These are phyloP conservation scores for Neocucurbitaria cava DNA, from an alignment of 2,329 filamentous ascomycete species.

Conservation along the genomic window DNA sequence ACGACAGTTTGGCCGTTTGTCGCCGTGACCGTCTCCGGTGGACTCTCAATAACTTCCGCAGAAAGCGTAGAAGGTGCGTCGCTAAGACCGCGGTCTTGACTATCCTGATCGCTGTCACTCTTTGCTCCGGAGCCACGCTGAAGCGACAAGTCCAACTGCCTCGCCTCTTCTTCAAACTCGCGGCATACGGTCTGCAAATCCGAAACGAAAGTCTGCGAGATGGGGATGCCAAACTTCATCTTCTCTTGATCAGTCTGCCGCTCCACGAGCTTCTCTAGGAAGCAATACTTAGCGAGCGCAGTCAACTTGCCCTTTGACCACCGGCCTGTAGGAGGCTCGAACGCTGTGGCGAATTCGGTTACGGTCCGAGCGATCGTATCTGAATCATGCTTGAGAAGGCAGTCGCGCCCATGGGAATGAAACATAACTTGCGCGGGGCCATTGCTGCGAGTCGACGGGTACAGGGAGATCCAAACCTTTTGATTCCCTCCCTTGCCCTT, in stretches of 20 bases:
- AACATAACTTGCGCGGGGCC: neutral
- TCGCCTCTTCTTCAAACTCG: slow-evolving; percentile 1
- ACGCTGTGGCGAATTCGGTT: neutral
- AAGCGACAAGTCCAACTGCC: too few species aligned
- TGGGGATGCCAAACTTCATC: neutral
- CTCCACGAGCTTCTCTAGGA: slow-evolving; percentile 1
- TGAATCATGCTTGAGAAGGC: neutral
- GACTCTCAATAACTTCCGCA: neutral
- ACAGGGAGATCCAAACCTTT: neutral
- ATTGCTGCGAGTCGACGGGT: neutral
- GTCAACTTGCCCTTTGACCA: neutral
- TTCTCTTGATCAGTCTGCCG: neutral
- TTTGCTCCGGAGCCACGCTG: too few species aligned
- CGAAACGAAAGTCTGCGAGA: neutral
- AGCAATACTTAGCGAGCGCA: slow-evolving; percentile 7
- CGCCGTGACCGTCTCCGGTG: neutral
- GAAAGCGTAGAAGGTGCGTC: neutral
- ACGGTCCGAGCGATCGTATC: neutral
- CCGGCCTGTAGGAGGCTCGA: neutral
- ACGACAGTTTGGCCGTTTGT: neutral
- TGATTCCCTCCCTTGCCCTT: neutral
- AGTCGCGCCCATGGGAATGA: neutral
- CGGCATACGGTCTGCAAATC: neutral
- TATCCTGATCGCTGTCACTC: neutral
- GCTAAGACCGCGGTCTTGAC: neutral